Percentiles rank a stretch among this genome's conserved stretches.
Conservation (phyloP, 257 asterid genomes). For the Solanum bulbocastanum region DNA sequence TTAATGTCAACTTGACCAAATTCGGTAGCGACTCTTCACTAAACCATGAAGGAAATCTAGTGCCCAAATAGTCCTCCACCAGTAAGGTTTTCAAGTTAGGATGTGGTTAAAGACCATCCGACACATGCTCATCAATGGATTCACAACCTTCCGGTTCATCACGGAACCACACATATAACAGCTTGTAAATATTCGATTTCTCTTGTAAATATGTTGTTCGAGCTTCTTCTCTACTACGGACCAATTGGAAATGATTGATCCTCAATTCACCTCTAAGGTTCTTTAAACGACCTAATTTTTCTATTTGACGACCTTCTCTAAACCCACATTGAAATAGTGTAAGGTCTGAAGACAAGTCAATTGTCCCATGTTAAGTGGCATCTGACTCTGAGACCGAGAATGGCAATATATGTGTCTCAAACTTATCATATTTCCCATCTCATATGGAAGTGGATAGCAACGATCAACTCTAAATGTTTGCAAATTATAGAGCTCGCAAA, state of each 20-base stretch:
- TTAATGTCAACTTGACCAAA: background rate
- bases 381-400: background rate
- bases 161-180: background rate
- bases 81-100: background rate
- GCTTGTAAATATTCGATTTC: background rate
- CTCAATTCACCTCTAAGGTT: background rate
- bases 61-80: background rate
- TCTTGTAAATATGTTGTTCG: background rate
- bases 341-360: background rate
- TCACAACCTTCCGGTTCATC: background rate
- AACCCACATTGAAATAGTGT: background rate
- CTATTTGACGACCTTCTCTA: background rate
- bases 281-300: background rate
- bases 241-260: background rate
- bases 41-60: slow-evolving; percentile 12
- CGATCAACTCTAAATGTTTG: background rate
- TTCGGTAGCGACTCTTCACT: background rate
- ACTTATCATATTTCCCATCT: slow-evolving; percentile 4
- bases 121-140: background rate
- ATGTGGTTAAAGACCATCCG: slow-evolving; percentile 16
- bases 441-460: background rate
- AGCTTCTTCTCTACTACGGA: background rate
- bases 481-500: background rate
- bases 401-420: background rate
- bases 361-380: background rate